Percentiles rank a stretch among this genome's conserved stretches.
Evolutionary conservation across 2,329 filamentous ascomycete genomes (phyloP).

Genomic region (Catunica adiposa): DNA sequence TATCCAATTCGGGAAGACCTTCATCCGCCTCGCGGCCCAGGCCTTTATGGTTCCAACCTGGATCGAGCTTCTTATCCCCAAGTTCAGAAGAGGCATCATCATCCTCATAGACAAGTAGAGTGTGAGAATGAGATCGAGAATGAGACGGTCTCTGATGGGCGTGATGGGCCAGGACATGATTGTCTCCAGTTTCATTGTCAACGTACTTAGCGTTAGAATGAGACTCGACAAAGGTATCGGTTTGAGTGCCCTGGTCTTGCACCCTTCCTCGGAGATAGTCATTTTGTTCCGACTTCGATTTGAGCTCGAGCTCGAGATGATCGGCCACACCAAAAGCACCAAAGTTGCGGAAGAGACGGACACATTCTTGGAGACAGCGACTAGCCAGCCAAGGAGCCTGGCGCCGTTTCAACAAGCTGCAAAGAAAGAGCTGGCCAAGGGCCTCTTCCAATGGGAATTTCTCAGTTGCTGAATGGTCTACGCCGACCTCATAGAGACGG

Average conservation of each 20-base stretch:
- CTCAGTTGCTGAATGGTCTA: slow-evolving; percentile 56
- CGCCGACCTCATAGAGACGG: slow-evolving; percentile 48
- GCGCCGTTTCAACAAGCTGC: slow-evolving; percentile 49
- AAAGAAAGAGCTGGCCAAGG: slow-evolving; percentile 56
- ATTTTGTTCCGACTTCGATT: slow-evolving; percentile 36
- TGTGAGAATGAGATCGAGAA: slow-evolving; percentile 5
- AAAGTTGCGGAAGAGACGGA: slow-evolving; percentile 50
- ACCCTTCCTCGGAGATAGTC: slow-evolving; percentile 38
- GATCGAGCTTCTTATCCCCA: neutral
- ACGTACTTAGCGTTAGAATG: slow-evolving; percentile 6
- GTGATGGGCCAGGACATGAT: neutral
- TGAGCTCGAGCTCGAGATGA: slow-evolving; percentile 33
- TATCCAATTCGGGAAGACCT: slow-evolving; percentile 59
- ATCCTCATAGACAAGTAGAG: neutral
- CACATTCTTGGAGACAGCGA: slow-evolving; percentile 49
- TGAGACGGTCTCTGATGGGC: neutral
- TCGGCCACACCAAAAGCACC: slow-evolving; percentile 54
- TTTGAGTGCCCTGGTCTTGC: slow-evolving; percentile 50
- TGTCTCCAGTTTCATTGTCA: slow-evolving; percentile 1
- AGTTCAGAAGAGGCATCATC: neutral
- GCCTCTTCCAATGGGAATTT: slow-evolving; percentile 56
- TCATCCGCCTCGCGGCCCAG: slow-evolving; percentile 34
- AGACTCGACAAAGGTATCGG: slow-evolving; percentile 35
- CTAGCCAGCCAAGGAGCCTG: slow-evolving; percentile 51
- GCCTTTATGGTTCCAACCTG: slow-evolving; percentile 5